Base-by-base conservation (phyloP, 208 protist genomes). In the Leishmania mexicana region DNA sequence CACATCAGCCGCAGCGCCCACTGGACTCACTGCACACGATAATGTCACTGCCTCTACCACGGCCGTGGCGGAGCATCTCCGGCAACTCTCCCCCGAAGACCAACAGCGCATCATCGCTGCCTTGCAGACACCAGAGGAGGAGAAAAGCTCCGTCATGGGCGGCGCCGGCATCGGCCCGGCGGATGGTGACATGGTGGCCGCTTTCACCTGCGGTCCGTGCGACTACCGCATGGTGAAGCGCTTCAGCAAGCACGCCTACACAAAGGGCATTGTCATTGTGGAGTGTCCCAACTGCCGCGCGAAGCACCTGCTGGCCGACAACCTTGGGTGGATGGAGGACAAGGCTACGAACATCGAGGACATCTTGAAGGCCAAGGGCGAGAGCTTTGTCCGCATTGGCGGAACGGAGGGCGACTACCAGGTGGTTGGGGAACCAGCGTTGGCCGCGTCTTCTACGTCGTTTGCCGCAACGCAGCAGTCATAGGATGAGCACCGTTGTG, bases 211-310 rank as follows among this genome's bases (percentile, higher is more conserved):
- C 83, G 88, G 93, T 31, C 89, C 80, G 38, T 98, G 96, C 80
- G 90, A 98, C 13, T 88, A 89, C 82, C 93, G 95, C 76, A 95
- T 92, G 87, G 93, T 98, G 82, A 98, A 98, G 89, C 87, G 87
- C 57, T 98, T 98, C 86, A 96, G 88, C 71, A 97, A 97, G 78
- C 90, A 97, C 83, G 88, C 95, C 28, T 98, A 98, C 86, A 94
- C 93, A 31, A 96, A 97, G 45, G 96, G 96, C 24, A 96, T 98
- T 65, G 96, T 98, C 38, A 96, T 98, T 81, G 91, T 98, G 72
- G 84, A 97, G 82, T 98, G 96, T 75, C 90, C 93, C 38, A 88
- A 89, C 74, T 98, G 96, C 86, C 83, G 88, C 28, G 88, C 92
- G 31, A 90, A 92, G 84, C 96, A 98, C 81, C 87, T 98, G 35